Conservation (phyloP, 108 stramenopile genomes). For the Asterionellopsis glacialis region DNA sequence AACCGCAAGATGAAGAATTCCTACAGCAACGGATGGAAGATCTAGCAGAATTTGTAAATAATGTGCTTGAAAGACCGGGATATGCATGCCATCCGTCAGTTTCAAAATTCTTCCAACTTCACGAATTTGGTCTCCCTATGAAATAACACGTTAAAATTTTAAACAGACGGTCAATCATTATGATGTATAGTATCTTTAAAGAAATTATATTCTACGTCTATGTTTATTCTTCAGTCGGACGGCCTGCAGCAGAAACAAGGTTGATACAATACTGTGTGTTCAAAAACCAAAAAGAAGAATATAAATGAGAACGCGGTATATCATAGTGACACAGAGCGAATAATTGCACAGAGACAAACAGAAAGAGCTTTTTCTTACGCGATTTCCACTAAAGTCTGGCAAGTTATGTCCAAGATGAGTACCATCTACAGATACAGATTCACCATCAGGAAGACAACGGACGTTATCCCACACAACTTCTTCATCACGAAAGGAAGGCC, state of each 20-base stretch:
- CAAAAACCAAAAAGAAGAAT: constrained; percentile 20
- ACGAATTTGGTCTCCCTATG: not conserved
- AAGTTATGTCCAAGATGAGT: constrained; percentile 83
- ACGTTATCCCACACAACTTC: constrained; percentile 89
- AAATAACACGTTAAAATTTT: not conserved
- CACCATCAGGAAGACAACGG: constrained; percentile 74
- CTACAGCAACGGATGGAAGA: constrained; percentile 32
- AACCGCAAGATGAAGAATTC: constrained; percentile 33
- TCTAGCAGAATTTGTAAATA: constrained; percentile 30
- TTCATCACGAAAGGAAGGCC: constrained; percentile 85
- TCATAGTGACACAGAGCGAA: too few relatives aligned
- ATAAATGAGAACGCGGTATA: too few relatives aligned
- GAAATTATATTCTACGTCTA: not conserved
- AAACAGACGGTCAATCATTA: not conserved
- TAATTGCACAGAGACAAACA: too few relatives aligned
- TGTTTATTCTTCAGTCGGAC: constrained; percentile 11
- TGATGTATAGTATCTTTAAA: not conserved
- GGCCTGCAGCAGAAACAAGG: constrained; percentile 65
- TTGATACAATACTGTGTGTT: constrained; percentile 64
- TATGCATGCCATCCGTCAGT: constrained; percentile 26
- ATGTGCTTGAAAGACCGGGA: constrained; percentile 22
- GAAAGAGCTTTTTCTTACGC: too few relatives aligned
- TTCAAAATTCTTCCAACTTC: constrained; percentile 29
- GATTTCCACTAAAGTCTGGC: constrained; percentile 57
- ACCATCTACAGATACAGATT: constrained; percentile 82